Percentiles rank a stretch among this genome's conserved stretches.
Evolutionary conservation across 2,329 filamentous ascomycete species (phyloP).

Genomic region (Monosporascus ibericus): DNA sequence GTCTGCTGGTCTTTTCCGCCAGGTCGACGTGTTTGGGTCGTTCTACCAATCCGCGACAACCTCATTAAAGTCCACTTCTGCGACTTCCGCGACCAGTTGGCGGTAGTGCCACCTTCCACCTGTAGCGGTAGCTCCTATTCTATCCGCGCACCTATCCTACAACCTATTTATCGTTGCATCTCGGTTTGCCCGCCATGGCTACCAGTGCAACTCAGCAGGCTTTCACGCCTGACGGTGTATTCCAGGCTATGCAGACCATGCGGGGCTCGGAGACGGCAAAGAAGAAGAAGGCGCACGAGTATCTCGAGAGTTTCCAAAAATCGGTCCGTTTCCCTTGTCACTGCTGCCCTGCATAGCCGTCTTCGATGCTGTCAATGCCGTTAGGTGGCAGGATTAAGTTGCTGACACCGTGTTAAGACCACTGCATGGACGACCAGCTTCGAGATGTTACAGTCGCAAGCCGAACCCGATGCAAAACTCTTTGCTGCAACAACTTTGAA

Average conservation of each 20-base stretch:
- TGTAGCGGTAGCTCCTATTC: conserved; percentile 11
- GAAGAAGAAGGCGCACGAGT: conserved; percentile 88
- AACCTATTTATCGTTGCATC: conserved; percentile 14
- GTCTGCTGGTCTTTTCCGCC: no score
- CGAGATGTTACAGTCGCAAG: conserved; percentile 74
- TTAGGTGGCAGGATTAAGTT: neutral
- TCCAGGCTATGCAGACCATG: conserved; percentile 89
- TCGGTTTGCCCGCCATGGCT: conserved; percentile 51
- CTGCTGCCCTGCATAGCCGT: conserved; percentile 16
- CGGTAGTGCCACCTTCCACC: conserved; percentile 8
- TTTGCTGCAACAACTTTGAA: conserved; percentile 96
- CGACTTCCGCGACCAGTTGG: conserved; percentile 7
- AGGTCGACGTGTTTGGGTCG: no score
- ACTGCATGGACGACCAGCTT: conserved; percentile 89
- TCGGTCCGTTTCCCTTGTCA: conserved; percentile 57
- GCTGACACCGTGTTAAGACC: conserved; percentile 48
- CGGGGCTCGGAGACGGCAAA: conserved; percentile 73
- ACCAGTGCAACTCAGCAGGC: conserved; percentile 58
- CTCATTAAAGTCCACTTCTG: neutral
- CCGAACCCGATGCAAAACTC: conserved; percentile 78
- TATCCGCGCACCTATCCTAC: conserved; percentile 20
- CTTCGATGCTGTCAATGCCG: conserved; percentile 15
- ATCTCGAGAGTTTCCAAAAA: conserved; percentile 93
- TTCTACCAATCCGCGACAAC: neutral
- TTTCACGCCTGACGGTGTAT: conserved; percentile 69